Evolutionary conservation across 352 stramenopile genomes (phyloP), one percentile per base, ranked within the genome.

Genomic region (Phytophthora sp.): DNA sequence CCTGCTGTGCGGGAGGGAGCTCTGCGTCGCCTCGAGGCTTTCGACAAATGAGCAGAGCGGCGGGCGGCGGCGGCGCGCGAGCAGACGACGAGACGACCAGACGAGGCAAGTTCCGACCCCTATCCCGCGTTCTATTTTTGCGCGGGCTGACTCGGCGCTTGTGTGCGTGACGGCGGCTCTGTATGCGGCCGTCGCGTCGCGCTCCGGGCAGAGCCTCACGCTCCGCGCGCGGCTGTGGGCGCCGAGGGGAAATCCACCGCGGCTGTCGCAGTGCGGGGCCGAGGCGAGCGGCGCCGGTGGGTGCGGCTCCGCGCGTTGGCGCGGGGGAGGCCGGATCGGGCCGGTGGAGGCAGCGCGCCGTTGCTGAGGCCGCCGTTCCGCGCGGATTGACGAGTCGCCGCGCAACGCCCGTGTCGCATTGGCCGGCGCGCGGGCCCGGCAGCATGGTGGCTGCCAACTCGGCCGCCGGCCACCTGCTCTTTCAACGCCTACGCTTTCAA

Each of bases 41-140:
- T 75, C 56, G 55, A 37, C 43, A 72, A 72, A 67, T 75, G 61
- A 69, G 12, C 7, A 34, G 31, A 45, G 49, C 31, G 31, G 41
- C 28, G 35, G 41, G 41, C 44, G 54, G 61, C 35, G 63, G 31
- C 66, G 64, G 71, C 71, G 49, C 56, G 61, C 54, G 62, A 31
- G 20, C 31, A 26, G 26, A 67, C 68, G 63, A 76, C 53, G 26
- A 31, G 41, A 64, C 66, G 59, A 70, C 45, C 31, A 49, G 60
- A 63, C 60, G 66, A 70, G 59, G n/a, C 59, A 66, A 54, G 65
- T 74, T 71, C 60, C 60, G 66, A 69, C 60, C 59, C 58, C 54
- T 71, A 69, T 54, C 58, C 57, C 59, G 43, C 43, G 51, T 73
- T 74, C 60, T 69, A 74, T 67, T 74, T 74, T 74, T 70, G 49